Base-by-base conservation (phyloP, 1,284 basidiomycete species). In the Ceratobasidium sp. region DNA sequence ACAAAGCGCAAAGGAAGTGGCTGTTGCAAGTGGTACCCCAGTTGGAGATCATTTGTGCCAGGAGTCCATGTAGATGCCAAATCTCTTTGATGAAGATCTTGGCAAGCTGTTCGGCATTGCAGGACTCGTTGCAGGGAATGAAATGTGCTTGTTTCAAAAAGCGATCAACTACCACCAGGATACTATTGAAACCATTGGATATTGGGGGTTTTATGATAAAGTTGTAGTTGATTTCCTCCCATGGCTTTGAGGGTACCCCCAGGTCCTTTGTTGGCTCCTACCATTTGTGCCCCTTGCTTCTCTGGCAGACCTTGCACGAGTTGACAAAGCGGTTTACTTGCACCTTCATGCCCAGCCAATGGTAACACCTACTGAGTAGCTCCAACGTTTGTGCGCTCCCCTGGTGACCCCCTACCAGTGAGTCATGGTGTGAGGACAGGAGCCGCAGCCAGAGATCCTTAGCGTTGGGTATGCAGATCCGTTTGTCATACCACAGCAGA, bases 101-200 rank as follows among this genome's bases (percentile, higher is more conserved):
- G 9, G 76, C 78, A 9, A 76, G 54, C 14, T 69, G 50, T 22
- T 50, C 14, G 22, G 75, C 47, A 17, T 19, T 51, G 41, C 57
- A 50, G 4, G 45, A 59, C 24, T 69, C 71, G 5, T 47, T 8
- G 29, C 74, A 51, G 2, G 75, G 75, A 45, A 79, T 79, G 67
- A 84, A 82, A 60, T 79, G 73, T 1, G 80, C 78, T 75, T 75
- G 71, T 75, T 84, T 83, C 41, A 81, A 80, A n/a, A 83, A 75
- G 1, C 82, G 76, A 74, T 82, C 80, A 4, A 84, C 81, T 0
- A 83, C 73, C 1, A 84, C 81, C 7, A 83, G 75, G 60, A 84
- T 82, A 8, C 78, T 63, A 71, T 83, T 78, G 73, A 69, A 82
- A 0, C 78, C 79, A 0, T 76, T 51, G 0, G 80, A 81, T 1